Percentiles rank a stretch among this genome's conserved stretches.
Conservation (phyloP, 2,329 filamentous ascomycete genomes). For the Ploettnerulaceae sp. region DNA sequence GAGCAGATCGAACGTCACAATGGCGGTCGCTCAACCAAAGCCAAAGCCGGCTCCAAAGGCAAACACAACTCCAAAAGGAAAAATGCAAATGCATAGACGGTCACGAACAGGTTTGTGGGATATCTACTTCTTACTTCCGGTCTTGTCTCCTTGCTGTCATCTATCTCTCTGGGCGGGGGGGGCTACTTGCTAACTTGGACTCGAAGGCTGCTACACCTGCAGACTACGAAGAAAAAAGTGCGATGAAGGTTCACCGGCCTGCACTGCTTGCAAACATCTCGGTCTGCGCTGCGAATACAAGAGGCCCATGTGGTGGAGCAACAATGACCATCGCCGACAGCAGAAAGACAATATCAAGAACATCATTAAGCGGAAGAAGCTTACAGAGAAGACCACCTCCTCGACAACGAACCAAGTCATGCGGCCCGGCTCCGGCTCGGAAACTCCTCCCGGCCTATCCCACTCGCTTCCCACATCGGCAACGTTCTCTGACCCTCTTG, state of each 20-base stretch:
- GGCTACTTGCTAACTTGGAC: conserved; percentile 44
- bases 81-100: conserved; percentile 85
- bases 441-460: conserved; percentile 72
- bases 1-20: conserved; percentile 37
- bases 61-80: conserved; percentile 56
- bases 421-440: conserved; percentile 42
- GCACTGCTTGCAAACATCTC: conserved; percentile 63
- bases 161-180: conserved; percentile 55
- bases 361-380: conserved; percentile 95
- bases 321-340: conserved; percentile 74
- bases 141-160: conserved; percentile 30
- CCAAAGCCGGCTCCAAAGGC: conserved; percentile 53
- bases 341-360: conserved; percentile 97
- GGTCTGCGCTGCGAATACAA: conserved; percentile 93
- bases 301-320: conserved; percentile 95
- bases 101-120: conserved; percentile 80
- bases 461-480: conserved; percentile 79
- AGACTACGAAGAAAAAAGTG: conserved; percentile 64
- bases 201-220: conserved; percentile 62
- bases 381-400: conserved; percentile 73
- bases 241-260: conserved; percentile 58
- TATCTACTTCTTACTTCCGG: conserved; percentile 15
- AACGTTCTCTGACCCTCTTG: conserved; percentile 69
- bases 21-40: conserved; percentile 59
- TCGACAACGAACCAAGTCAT: conserved; percentile 45